These are phyloP conservation scores for Bipolaris zeicola DNA, from an alignment of 2,329 filamentous ascomycete species.

Conservation along the genomic window DNA sequence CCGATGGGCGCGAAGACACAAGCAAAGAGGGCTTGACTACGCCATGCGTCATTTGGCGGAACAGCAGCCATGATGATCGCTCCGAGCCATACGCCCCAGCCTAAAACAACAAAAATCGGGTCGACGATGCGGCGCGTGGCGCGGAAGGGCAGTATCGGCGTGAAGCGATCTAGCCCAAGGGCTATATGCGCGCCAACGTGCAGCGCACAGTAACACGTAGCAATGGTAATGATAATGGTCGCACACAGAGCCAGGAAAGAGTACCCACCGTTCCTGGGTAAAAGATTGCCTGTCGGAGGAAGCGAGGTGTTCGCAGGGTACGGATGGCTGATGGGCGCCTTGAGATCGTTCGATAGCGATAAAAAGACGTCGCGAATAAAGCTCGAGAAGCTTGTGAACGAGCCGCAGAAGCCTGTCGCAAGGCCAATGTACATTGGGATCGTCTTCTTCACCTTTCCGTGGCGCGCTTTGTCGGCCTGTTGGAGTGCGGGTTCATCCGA, in stretches of 20 bases:
- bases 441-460: conserved; percentile 72
- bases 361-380: conserved; percentile 83
- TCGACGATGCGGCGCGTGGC: conserved; percentile 68
- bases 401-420: conserved; percentile 85
- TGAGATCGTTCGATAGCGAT: conserved; percentile 75
- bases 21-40: conserved; percentile 74
- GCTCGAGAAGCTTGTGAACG: conserved; percentile 86
- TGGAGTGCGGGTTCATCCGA: conserved; percentile 7
- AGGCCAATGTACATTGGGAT: conserved; percentile 88
- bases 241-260: conserved; percentile 81
- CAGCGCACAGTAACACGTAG: conserved; percentile 72
- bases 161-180: conserved; percentile 61
- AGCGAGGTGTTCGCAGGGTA: conserved; percentile 32
- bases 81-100: conserved; percentile 76
- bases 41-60: conserved; percentile 74
- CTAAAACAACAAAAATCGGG: conserved; percentile 66
- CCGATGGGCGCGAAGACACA: conserved; percentile 83
- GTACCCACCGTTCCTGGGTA: conserved; percentile 71
- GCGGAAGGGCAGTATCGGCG: conserved; percentile 64
- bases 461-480: conserved; percentile 30
- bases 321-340: conserved; percentile 55
- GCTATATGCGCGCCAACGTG: conserved; percentile 78
- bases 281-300: conserved; percentile 37
- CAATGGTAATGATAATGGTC: conserved; percentile 73
- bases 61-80: conserved; percentile 73